Conservation (phyloP, 2,329 filamentous ascomycete species). For the Fusarium heterosporum region DNA sequence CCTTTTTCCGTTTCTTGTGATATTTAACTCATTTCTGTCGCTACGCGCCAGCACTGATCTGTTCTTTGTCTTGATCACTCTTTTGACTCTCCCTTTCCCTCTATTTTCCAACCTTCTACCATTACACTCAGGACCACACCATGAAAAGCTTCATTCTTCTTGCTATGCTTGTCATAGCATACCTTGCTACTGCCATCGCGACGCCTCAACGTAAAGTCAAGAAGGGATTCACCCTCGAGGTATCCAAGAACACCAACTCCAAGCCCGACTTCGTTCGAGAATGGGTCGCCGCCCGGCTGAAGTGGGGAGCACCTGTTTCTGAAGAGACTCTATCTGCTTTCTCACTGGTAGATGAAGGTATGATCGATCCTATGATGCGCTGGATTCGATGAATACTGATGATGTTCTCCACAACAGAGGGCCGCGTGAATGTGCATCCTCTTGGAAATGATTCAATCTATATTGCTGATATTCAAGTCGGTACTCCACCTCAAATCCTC, state of each 20-base stretch:
- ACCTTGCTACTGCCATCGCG: constrained; percentile 26
- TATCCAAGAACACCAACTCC: constrained; percentile 34
- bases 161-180: constrained; percentile 24
- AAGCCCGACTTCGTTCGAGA: constrained; percentile 51
- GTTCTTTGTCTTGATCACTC: neutral
- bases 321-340: constrained; percentile 39
- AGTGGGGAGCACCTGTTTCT: constrained; percentile 50
- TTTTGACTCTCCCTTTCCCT: neutral
- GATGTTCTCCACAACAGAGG: constrained; percentile 46
- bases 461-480: constrained; percentile 59
- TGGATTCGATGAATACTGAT: constrained; percentile 19
- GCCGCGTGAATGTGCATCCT: constrained; percentile 51
- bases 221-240: constrained; percentile 49
- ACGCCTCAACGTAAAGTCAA: constrained; percentile 13
- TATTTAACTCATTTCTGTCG: neutral
- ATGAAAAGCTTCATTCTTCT: constrained; percentile 38
- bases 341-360: constrained; percentile 49
- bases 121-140: neutral
- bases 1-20: neutral
- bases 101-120: neutral
- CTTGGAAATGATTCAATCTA: constrained; percentile 58
- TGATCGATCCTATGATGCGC: neutral
- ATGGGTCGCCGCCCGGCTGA: constrained; percentile 50
- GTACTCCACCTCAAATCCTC: constrained; percentile 61
- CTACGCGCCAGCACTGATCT: neutral